phyloP scores from a whole-genome alignment of 2,329 filamentous ascomycete genomes.

The Trichoderma sp. region DNA sequence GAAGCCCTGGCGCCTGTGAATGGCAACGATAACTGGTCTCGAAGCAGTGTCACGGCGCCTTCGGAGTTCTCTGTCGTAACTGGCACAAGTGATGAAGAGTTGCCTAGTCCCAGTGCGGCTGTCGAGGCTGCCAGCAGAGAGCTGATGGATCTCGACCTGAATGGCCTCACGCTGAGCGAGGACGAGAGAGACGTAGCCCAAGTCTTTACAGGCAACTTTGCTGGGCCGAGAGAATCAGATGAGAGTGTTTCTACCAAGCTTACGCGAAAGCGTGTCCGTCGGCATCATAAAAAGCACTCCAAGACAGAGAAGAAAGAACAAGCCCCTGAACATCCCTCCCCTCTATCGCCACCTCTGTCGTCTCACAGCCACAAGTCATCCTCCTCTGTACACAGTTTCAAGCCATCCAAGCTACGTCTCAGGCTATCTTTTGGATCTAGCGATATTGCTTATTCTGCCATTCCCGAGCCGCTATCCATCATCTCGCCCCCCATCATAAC shows the following conservation, averaged over 20 bases:
- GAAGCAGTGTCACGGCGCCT: constrained; percentile 30
- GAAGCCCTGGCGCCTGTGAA: constrained; percentile 72
- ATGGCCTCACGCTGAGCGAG: constrained; percentile 38
- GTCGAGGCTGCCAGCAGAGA: constrained; percentile 53
- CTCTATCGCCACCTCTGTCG: not conserved
- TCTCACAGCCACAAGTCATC: constrained; percentile 24
- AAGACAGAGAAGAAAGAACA: constrained; percentile 28
- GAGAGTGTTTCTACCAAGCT: constrained; percentile 47
- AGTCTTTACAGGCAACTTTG: constrained; percentile 35
- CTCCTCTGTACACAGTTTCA: constrained; percentile 26
- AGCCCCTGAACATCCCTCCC: constrained; percentile 19
- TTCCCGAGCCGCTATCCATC: constrained; percentile 34
- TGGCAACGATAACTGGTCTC: constrained; percentile 41
- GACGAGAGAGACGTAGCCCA: constrained; percentile 35
- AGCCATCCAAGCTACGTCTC: constrained; percentile 28
- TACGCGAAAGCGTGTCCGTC: constrained; percentile 44
- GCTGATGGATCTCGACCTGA: constrained; percentile 42
- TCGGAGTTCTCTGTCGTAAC: constrained; percentile 36
- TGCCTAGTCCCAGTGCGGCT: constrained; percentile 52
- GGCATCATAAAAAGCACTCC: constrained; percentile 39
- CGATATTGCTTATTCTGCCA: constrained; percentile 26
- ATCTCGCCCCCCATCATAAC: constrained; percentile 53
- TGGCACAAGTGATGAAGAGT: constrained; percentile 36
- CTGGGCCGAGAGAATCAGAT: constrained; percentile 33
- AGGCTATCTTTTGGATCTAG: constrained; percentile 29